Evolutionary conservation across 2,329 filamentous ascomycete genomes (phyloP), one percentile per base, ranked within the genome.

Genomic region (Ploettnerulaceae sp.): DNA sequence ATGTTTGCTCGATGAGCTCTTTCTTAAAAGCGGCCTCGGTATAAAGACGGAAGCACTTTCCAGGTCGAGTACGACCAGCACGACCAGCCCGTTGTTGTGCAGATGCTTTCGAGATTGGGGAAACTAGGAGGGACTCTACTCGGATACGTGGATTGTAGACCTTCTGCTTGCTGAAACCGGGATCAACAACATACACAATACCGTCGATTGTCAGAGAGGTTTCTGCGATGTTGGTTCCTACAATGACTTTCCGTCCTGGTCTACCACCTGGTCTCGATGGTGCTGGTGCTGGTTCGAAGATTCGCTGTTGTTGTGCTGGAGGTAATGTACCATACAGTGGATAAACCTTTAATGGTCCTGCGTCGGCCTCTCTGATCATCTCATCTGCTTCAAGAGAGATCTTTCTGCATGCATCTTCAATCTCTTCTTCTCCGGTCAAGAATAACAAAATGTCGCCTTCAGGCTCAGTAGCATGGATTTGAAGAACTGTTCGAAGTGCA

Each of bases 121-220:
- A 96, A 4, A 98, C 91, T n/a, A 98, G 75, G 6, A 98, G 77
- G 1, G 93, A 97, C 69, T 98, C 93, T 55, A 98, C 90, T 67
- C 93, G 83, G 59, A 95, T 94, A 51, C 93, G 83, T 17, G 93
- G 91, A 67, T 98, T 97, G 74, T 97, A 98, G 53, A 97, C 93
- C 70, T 97, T 98, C 64, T 98, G 93, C 72, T 98, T 98, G 71
- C 89, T 95, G 73, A 98, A 98, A 26, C 93, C 93, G 2, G 93
- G 91, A 62, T 98, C 93, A n/a, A 98, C 91, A 25, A 98, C 93
- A 63, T 96, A 98, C 26, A 98, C 93, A 54, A 98, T 98, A 65
- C 93, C 93, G 64, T 98, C 93, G 51, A 98, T 98, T 36, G 93
- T 98, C 68, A 98, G 79, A 61, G 85, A 91, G 0, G 93, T 98